These are phyloP conservation scores for Raphanus sativus DNA, from an alignment of 345 rosid genomes.

Conservation along the genomic window DNA sequence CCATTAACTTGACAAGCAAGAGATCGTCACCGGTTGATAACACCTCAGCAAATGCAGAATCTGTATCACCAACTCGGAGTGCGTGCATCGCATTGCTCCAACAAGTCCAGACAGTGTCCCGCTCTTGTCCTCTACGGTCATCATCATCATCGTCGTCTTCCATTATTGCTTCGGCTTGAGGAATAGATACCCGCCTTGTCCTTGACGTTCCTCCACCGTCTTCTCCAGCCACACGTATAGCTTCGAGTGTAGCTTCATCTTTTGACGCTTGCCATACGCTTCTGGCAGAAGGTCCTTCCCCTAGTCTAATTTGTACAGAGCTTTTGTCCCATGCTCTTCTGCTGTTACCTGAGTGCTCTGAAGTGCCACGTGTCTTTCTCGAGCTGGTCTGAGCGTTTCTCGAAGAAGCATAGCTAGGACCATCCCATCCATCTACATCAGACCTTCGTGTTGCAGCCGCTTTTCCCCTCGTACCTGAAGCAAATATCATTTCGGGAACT, in stretches of 20 bases:
- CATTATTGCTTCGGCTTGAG: conserved; percentile 76
- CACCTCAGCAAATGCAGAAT: conserved; percentile 87
- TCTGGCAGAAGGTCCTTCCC: conserved; percentile 98
- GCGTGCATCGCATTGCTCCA: conserved; percentile 98
- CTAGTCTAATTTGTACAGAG: conserved; percentile 65
- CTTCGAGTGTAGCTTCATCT: conserved; percentile 97
- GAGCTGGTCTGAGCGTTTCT: conserved; percentile 60
- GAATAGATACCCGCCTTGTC: conserved; percentile 49
- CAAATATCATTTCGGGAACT: conserved; percentile 42
- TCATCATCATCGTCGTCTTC: conserved; percentile 39
- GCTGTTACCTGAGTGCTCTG: conserved; percentile 55
- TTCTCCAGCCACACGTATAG: conserved; percentile 95
- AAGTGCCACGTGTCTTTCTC: conserved; percentile 54
- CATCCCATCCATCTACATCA: conserved; percentile 73
- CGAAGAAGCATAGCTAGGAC: conserved; percentile 56
- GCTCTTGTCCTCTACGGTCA: conserved; percentile 52
- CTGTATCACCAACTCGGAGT: conserved; percentile 76
- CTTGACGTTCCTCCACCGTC: conserved; percentile 56
- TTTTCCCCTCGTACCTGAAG: conserved; percentile 63
- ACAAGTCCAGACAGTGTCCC: conserved; percentile 73
- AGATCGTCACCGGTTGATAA: conserved; percentile 72
- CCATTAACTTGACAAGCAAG: conserved; percentile 91
- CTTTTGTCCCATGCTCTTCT: conserved; percentile 93
- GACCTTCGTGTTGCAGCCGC: conserved; percentile 60
- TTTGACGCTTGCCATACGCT: conserved; percentile 99